Evolutionary conservation across 257 asterid species (phyloP).

Genomic region (Dorcoceras hygrometricum): DNA sequence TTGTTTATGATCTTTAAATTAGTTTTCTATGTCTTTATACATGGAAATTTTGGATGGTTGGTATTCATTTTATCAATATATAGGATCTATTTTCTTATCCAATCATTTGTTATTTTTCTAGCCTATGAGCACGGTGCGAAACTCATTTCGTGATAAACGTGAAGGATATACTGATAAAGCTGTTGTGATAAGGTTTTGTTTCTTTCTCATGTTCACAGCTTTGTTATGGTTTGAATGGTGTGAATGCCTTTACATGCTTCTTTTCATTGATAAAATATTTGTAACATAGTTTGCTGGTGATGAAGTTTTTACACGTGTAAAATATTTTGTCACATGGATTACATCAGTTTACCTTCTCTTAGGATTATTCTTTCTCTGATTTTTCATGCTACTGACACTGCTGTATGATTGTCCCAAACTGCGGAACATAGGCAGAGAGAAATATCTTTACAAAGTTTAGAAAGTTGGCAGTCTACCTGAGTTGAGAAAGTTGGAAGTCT

Average conservation of each 20-base stretch:
- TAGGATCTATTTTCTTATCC: neutral
- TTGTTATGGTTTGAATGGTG: constrained; percentile 1
- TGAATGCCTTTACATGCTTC: constrained; percentile 9
- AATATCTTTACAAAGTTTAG: neutral
- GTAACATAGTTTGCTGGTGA: neutral
- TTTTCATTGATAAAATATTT: constrained; percentile 10
- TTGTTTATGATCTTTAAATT: constrained; percentile 20
- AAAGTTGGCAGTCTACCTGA: constrained; percentile 13
- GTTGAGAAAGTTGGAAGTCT: constrained; percentile 9
- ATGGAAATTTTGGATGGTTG: constrained; percentile 4
- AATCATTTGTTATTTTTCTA: constrained; percentile 33
- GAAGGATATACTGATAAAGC: constrained; percentile 97
- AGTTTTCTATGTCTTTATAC: constrained; percentile 8
- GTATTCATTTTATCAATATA: constrained; percentile 5
- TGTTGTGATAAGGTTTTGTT: constrained; percentile 72
- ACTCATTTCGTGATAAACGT: constrained; percentile 78
- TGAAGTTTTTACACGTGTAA: neutral
- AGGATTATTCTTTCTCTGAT: constrained; percentile 2
- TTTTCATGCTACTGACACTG: constrained; percentile 7
- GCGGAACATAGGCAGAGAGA: constrained; percentile 7
- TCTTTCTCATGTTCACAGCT: constrained; percentile 15
- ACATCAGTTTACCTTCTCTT: constrained; percentile 20
- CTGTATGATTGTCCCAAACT: constrained; percentile 6
- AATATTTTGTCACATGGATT: constrained; percentile 2
- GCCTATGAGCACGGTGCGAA: constrained; percentile 85